Base-by-base conservation (phyloP, 1,284 basidiomycete species). In the Tilletia setariae region DNA sequence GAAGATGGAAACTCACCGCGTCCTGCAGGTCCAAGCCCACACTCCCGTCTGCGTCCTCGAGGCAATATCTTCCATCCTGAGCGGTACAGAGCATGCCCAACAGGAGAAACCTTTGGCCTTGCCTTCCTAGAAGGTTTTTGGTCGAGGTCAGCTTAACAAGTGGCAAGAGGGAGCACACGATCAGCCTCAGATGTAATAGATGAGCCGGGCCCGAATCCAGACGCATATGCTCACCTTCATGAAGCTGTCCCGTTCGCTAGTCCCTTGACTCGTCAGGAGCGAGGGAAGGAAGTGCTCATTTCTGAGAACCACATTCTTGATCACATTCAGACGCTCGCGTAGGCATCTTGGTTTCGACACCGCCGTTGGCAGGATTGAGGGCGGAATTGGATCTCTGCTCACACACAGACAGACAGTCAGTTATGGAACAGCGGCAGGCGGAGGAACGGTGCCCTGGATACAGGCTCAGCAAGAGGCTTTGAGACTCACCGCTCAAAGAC, bases 31-130 rank as follows among this genome's bases (percentile, higher is more conserved):
- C 94, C 35, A 99, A 86, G 65, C 89, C 90, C 0, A 98, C 94
- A 25, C 86, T 86, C 2, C 95, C 96, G 76, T 99, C 96, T 19
- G 91, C 87, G 81, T 99, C 96, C 84, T 98, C 96, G 6, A 99
- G 85, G 77, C 90, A 94, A 62, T 97, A 84, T 73, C 88, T 89
- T 0, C 94, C 94, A 83, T 96, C 92, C 76, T 93, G 92, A 67
- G 91, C 89, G 71, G 94, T 90, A 0, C 89, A 86, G 3, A 99
- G 87, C 89, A 98, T 93, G 16, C 96, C 96, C 63, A 98, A 90
- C 2, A 99, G 87, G 56, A 98, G 85, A 83, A 98, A 99, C 16
- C 93, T 88, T 67, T 94, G 89, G 8, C 92, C 91, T 25, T 91
- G 89, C 66, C 96, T 87, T 7, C 96, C 96, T 0, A 98, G 87